phyloP scores from a whole-genome alignment of 176 grass and related monocot genomes.

The Pharus latifolius region DNA sequence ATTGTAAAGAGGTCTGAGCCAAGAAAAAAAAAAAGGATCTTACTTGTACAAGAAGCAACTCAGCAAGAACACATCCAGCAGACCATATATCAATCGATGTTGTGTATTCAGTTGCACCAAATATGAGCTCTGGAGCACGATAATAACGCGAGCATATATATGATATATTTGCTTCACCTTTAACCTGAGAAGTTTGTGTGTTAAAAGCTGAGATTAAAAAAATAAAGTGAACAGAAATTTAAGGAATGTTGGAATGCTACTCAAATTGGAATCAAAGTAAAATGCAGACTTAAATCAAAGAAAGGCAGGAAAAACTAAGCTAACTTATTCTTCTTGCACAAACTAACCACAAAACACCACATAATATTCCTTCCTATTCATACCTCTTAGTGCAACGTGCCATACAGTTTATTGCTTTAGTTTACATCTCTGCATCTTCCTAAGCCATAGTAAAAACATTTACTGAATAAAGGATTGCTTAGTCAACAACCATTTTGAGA shows the following conservation, averaged over 20 bases:
- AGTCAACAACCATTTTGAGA: not conserved
- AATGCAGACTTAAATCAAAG: not conserved
- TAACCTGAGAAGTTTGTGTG: slow-evolving; percentile 29
- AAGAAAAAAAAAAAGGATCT: not conserved
- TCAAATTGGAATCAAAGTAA: not conserved
- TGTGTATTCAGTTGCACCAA: slow-evolving; percentile 86
- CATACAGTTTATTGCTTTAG: not conserved
- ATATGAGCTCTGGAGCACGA: slow-evolving; percentile 78
- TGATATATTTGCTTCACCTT: slow-evolving; percentile 82
- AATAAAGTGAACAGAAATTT: not conserved
- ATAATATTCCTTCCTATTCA: not conserved
- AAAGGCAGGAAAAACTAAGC: not conserved
- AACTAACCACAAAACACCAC: not conserved
- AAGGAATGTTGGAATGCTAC: not conserved
- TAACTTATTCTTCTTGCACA: not conserved
- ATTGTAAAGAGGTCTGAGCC: not conserved
- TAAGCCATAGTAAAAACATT: not conserved
- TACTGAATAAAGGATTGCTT: not conserved
- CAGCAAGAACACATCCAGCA: slow-evolving; percentile 82
- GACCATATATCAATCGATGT: slow-evolving; percentile 95
- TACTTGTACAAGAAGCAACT: slow-evolving; percentile 77
- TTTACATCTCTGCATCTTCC: not conserved
- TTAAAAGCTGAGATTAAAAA: not conserved
- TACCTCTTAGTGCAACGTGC: not conserved
- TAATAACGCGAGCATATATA: slow-evolving; percentile 95